Conservation (phyloP, 345 rosid genomes). For the Raphanus sativus region DNA sequence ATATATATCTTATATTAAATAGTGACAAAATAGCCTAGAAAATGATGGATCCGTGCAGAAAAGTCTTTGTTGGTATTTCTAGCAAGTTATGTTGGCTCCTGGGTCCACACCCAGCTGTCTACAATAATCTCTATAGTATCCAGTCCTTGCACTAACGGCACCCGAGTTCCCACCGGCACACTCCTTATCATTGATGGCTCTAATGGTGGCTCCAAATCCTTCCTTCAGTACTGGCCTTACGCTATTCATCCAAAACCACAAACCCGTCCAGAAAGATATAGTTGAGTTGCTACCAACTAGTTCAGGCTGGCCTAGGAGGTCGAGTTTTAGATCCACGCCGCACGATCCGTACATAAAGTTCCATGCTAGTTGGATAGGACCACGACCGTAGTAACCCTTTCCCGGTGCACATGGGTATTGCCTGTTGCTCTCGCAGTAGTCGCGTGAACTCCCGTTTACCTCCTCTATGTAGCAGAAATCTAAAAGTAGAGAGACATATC, state of each 20-base stretch:
- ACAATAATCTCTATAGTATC: constrained; percentile 47
- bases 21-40: not conserved
- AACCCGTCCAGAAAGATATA: constrained; percentile 47
- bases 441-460: constrained; percentile 47
- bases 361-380: constrained; percentile 59
- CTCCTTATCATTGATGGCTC: constrained; percentile 52
- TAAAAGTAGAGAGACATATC: constrained; percentile 7
- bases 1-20: not conserved
- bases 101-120: constrained; percentile 42
- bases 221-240: constrained; percentile 44
- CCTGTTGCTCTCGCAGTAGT: constrained; percentile 45
- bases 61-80: not conserved
- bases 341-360: constrained; percentile 58
- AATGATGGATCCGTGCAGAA: not conserved
- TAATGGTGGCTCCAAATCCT: constrained; percentile 56
- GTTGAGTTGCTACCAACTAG: constrained; percentile 40
- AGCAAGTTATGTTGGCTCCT: not conserved
- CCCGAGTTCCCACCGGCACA: constrained; percentile 42
- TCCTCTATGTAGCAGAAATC: constrained; percentile 72
- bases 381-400: constrained; percentile 54
- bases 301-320: constrained; percentile 47
- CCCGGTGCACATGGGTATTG: constrained; percentile 58
- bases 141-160: constrained; percentile 43
- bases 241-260: constrained; percentile 64
- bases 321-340: constrained; percentile 38